Conservation (phyloP, 805 yeast genomes). For the Starmerella sirachaensis region DNA sequence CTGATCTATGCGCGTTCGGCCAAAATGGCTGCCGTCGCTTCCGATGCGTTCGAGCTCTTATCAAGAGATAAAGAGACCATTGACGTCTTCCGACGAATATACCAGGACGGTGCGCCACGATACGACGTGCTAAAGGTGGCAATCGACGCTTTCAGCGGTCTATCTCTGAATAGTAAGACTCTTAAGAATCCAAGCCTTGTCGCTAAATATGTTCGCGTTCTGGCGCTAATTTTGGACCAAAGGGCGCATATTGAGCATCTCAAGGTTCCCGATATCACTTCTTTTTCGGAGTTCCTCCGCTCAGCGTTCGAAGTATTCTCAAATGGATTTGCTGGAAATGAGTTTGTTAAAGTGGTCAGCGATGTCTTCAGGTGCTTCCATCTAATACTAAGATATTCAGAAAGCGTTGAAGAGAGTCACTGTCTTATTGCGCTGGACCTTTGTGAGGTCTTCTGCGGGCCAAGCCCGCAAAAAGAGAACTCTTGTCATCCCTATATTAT, state of each 20-base stretch:
- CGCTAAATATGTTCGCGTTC: conserved; percentile 5
- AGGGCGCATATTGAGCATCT: conserved; percentile 12
- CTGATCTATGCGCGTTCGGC: too few relatives aligned
- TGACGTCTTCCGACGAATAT: conserved; percentile 1
- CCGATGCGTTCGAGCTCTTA: conserved; percentile 6
- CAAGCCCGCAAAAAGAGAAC: conserved; percentile 7
- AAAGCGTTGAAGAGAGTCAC: background rate
- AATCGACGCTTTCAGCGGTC: conserved; percentile 3
- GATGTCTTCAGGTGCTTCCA: conserved; percentile 4
- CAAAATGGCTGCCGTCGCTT: too few relatives aligned
- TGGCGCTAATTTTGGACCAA: conserved; percentile 1
- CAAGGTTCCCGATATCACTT: conserved; percentile 3
- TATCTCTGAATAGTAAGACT: background rate
- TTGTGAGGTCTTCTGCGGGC: conserved; percentile 5
- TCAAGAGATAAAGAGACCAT: background rate
- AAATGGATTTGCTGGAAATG: background rate
- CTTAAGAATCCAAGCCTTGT: conserved; percentile 5
- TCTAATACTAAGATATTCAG: conserved; percentile 1
- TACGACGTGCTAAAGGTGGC: conserved; percentile 2
- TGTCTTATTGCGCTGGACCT: background rate
- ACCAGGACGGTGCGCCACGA: background rate
- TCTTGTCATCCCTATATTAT: conserved; percentile 12
- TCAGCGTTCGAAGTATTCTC: conserved; percentile 1
- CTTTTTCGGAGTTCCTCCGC: conserved; percentile 2
- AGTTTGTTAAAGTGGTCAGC: background rate